Evolutionary conservation across 257 asterid species (phyloP), one percentile per base, ranked within the genome.

Genomic region (Ophiorrhiza pumila): DNA sequence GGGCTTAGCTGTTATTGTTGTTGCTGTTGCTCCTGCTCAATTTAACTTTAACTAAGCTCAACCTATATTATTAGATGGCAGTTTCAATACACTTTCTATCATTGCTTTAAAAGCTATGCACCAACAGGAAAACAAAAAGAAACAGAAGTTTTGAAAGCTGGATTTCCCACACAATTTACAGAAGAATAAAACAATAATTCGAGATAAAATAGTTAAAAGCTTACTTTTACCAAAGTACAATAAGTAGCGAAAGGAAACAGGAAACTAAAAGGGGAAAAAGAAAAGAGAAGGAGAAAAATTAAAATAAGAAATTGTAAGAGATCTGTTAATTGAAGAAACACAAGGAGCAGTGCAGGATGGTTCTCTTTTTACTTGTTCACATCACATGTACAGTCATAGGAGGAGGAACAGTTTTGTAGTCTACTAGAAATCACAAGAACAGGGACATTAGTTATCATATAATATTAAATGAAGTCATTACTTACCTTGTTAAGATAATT

Each of bases 401-500:
- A 46, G n/a, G 14, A 43, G 10, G 34, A 25, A 45, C 25, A 45
- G 35, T 20, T 46, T 46, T 45, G 34, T 22, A 27, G 45, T 65
- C 43, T 50, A 73, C 59, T 65, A 41, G 1, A 60, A 50, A 68
- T 18, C 55, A 39, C 14, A 65, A 50, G 78, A 43, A 72, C 25
- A 65, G 31, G 67, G 52, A 71, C 56, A 71, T 68, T 64, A 71
- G 43, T 76, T 79, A 66, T 62, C 39, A 74, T 35, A 50, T 66
- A 41, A 23, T 43, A 27, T 31, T 4, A 25, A 22, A 45, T 34
- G 60, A 74, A 68, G 0, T 42, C 11, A 58, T 45, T 74, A 80
- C 87, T 81, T 79, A 76, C 97, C 96, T 88, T 92, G 87, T 92
- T 92, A 75, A 92, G 96, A 82, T 92, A 92, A 80, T 90, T 92